Conservation (phyloP, 108 stramenopile species). For the Stephanodiscus minutulus region DNA sequence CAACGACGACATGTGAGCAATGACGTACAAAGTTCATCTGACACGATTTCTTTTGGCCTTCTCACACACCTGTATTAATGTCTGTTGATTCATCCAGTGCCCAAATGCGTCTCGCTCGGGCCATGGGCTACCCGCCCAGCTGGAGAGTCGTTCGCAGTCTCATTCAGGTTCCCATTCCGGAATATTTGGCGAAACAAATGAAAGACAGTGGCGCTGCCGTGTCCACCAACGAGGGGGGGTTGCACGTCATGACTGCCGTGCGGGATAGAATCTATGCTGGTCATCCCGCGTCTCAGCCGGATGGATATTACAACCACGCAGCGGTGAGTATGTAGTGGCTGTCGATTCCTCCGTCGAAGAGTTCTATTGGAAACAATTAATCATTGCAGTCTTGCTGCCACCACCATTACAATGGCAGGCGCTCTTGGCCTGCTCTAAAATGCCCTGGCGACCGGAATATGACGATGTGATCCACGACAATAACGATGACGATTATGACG, state of each 20-base stretch:
- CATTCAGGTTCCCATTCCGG: constrained; percentile 38
- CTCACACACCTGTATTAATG: background rate
- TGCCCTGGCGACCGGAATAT: constrained; percentile 47
- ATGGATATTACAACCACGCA: constrained; percentile 53
- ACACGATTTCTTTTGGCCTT: background rate
- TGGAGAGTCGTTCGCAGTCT: constrained; percentile 77
- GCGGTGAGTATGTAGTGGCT: no score
- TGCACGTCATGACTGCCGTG: constrained; percentile 33
- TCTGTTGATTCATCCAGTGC: constrained; percentile 11
- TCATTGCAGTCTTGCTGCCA: no score
- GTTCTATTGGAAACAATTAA: no score
- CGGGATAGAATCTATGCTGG: constrained; percentile 56
- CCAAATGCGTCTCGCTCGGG: constrained; percentile 62
- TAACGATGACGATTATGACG: constrained; percentile 52
- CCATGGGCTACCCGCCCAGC: constrained; percentile 80
- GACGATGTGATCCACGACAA: constrained; percentile 51
- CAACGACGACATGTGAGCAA: constrained; percentile 35
- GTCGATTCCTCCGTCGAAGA: no score
- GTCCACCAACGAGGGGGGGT: constrained; percentile 2
- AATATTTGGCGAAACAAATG: constrained; percentile 27
- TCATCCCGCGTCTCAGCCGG: constrained; percentile 40
- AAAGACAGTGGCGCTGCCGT: constrained; percentile 8
- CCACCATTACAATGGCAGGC: no score
- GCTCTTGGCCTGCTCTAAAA: constrained; percentile 35
- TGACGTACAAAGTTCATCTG: background rate